Conservation (phyloP, 2,329 filamentous ascomycete species). For the Neofusicoccum ribis region DNA sequence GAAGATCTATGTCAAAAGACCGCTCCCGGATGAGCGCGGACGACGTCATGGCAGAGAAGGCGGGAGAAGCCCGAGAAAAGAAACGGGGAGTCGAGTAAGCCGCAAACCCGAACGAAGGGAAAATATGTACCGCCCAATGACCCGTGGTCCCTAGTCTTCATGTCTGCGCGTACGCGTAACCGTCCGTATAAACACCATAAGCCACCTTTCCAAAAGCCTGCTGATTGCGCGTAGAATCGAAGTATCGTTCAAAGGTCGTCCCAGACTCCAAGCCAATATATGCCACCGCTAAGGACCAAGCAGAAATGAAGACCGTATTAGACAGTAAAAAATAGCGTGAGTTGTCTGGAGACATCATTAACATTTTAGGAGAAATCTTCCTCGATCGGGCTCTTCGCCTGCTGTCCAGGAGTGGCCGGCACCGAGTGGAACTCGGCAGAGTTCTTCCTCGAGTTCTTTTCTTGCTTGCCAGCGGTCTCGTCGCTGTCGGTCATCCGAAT, state of each 20-base stretch:
- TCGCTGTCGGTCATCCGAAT: slow-evolving; percentile 23
- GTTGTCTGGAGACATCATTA: slow-evolving; percentile 1
- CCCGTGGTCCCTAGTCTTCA: background rate
- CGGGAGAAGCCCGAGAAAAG: background rate
- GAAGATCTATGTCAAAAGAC: background rate
- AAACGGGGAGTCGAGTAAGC: slow-evolving; percentile 6
- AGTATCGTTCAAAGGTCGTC: slow-evolving; percentile 7
- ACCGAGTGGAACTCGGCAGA: slow-evolving; percentile 46
- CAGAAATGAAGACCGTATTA: slow-evolving; percentile 6
- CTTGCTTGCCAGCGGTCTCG: slow-evolving; percentile 27
- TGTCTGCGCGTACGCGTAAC: slow-evolving; percentile 2
- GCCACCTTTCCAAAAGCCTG: background rate
- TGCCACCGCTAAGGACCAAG: slow-evolving; percentile 7
- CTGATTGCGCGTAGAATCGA: background rate
- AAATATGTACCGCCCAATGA: slow-evolving; percentile 12
- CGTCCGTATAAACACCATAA: background rate
- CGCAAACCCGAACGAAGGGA: background rate
- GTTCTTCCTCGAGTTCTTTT: slow-evolving; percentile 31
- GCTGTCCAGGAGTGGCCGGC: slow-evolving; percentile 36
- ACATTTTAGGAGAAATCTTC: slow-evolving; percentile 7
- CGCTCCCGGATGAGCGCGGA: background rate
- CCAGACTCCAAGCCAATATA: slow-evolving; percentile 16
- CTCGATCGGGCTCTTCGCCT: slow-evolving; percentile 7
- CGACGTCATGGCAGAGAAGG: background rate
- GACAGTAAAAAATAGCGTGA: slow-evolving; percentile 3